Evolutionary conservation across 305 asterid genomes (phyloP).

Genomic region (Rubia peregrina): DNA sequence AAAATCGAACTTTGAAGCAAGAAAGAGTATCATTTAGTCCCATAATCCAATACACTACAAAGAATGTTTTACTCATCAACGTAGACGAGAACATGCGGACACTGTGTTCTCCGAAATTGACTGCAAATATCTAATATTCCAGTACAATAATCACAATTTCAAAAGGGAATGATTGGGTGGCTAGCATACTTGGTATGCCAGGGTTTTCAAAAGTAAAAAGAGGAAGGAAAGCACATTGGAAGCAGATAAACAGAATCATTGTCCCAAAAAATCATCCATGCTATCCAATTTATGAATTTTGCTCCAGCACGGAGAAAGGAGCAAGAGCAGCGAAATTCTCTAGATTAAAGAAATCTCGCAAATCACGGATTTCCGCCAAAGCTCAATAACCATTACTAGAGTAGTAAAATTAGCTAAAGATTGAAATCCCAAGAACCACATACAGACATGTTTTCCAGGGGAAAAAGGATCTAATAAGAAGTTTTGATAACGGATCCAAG

Average conservation of each 20-base stretch:
- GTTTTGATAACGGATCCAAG: conserved; percentile 2
- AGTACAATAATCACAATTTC: background rate
- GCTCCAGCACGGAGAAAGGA: background rate
- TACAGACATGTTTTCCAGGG: background rate
- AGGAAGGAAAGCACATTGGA: background rate
- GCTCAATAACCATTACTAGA: background rate
- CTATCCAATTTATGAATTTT: background rate
- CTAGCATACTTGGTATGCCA: background rate
- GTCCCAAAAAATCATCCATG: background rate
- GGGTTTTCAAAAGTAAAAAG: background rate
- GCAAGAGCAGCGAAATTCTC: background rate
- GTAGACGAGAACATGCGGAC: background rate
- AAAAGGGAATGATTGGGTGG: background rate
- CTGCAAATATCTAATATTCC: background rate
- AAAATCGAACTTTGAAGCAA: background rate
- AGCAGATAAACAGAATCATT: background rate
- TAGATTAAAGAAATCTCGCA: background rate
- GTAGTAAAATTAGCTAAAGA: background rate
- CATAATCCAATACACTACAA: background rate
- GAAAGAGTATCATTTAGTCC: background rate
- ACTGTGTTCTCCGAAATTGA: background rate
- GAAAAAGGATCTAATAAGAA: background rate
- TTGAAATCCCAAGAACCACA: background rate
- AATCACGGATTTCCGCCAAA: background rate
- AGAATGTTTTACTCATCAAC: background rate